Evolutionary conservation across 306 rosid genomes (phyloP).

Genomic region (Casuarina equisetifolia): DNA sequence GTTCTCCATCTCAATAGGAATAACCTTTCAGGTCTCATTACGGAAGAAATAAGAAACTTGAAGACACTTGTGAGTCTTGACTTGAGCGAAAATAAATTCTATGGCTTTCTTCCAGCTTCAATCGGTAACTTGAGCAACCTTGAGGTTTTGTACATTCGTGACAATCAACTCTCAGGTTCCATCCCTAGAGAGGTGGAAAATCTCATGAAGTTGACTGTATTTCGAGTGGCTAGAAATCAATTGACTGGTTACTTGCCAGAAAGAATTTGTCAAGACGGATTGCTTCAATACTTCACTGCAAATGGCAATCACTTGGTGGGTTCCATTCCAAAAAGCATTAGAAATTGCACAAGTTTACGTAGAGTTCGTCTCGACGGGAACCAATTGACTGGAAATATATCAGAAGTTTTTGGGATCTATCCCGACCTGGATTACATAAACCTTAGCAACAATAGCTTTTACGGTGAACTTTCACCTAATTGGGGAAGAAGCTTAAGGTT

Average conservation of each 20-base stretch:
- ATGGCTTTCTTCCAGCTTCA: slow-evolving; percentile 8
- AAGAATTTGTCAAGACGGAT: slow-evolving; percentile 3
- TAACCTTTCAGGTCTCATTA: slow-evolving; percentile 30
- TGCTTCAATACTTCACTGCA: slow-evolving; percentile 2
- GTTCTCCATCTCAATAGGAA: slow-evolving; percentile 15
- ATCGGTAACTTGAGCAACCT: slow-evolving; percentile 14
- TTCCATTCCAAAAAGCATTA: slow-evolving; percentile 13
- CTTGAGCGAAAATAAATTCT: slow-evolving; percentile 5
- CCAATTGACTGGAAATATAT: slow-evolving; percentile 10
- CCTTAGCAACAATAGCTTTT: not conserved
- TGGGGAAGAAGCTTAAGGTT: slow-evolving; percentile 7
- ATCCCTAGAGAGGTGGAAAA: slow-evolving; percentile 8
- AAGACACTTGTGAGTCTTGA: slow-evolving; percentile 33
- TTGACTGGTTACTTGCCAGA: not conserved
- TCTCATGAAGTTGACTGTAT: slow-evolving; percentile 22
- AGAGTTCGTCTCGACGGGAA: slow-evolving; percentile 19
- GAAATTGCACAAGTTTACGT: not conserved
- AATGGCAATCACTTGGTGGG: not conserved
- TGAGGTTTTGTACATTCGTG: not conserved
- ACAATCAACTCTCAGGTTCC: not conserved
- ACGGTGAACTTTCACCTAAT: slow-evolving; percentile 11
- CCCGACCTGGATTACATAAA: not conserved
- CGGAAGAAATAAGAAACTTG: slow-evolving; percentile 27
- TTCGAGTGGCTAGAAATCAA: not conserved
- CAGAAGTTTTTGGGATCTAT: slow-evolving; percentile 8